A percentile compares a stretch with the other conserved stretches of the same genome.
phyloP scores from a whole-genome alignment of 2,329 filamentous ascomycete genomes.

The Cryphonectria nitschkei region DNA sequence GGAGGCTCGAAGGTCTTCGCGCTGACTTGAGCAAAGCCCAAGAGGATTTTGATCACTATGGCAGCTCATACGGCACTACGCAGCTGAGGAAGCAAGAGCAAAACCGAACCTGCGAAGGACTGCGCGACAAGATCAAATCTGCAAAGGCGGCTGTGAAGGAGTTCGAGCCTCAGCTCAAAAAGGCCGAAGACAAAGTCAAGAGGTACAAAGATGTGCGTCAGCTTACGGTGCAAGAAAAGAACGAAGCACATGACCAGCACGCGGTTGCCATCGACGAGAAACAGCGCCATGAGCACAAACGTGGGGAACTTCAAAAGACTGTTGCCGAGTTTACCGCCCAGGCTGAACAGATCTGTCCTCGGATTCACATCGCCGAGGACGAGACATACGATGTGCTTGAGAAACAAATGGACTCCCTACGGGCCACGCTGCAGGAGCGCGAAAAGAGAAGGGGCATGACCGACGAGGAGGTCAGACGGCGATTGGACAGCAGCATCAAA shows the following conservation, averaged over 20 bases:
- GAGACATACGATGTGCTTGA: constrained; percentile 64
- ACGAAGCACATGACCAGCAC: constrained; percentile 57
- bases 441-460: constrained; percentile 63
- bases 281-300: constrained; percentile 49
- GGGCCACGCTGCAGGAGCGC: constrained; percentile 59
- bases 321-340: constrained; percentile 59
- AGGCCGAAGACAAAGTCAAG: constrained; percentile 58
- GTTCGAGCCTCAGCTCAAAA: constrained; percentile 53
- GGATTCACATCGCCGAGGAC: constrained; percentile 65
- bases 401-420: constrained; percentile 55
- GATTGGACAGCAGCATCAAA: constrained; percentile 45
- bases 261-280: constrained; percentile 53
- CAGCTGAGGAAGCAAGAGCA: constrained; percentile 53
- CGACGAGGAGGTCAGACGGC: constrained; percentile 65
- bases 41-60: constrained; percentile 50
- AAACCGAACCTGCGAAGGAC: constrained; percentile 47
- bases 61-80: constrained; percentile 59
- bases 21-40: constrained; percentile 58
- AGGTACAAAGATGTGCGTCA: constrained; percentile 53
- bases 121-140: constrained; percentile 41
- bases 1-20: constrained; percentile 62
- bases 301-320: constrained; percentile 48
- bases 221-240: constrained; percentile 64
- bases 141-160: constrained; percentile 41
- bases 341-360: constrained; percentile 57